A percentile compares a stretch with the other conserved stretches of the same genome.
phyloP scores from a whole-genome alignment of 306 rosid genomes.

The Rosa multiflora region DNA sequence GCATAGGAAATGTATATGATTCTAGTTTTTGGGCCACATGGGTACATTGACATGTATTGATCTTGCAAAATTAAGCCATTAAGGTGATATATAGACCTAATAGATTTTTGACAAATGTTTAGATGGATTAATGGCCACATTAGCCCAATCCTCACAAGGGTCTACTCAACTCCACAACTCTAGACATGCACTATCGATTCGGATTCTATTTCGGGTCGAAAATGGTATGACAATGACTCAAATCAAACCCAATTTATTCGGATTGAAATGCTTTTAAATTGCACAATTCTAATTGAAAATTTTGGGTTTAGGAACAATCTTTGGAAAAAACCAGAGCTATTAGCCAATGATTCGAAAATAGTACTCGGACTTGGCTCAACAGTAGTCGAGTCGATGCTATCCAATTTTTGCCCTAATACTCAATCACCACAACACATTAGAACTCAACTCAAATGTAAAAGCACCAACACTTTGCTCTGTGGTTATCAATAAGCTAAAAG shows the following conservation, averaged over 20 bases:
- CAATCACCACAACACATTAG: neutral
- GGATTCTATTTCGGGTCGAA: neutral
- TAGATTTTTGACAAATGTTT: neutral
- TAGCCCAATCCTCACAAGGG: neutral
- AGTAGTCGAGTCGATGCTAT: neutral
- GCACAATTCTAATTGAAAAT: neutral
- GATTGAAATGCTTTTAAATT: neutral
- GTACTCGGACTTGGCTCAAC: neutral
- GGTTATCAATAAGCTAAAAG: neutral
- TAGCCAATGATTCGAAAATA: neutral
- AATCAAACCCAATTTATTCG: neutral
- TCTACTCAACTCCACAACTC: neutral
- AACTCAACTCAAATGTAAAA: neutral
- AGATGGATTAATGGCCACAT: neutral
- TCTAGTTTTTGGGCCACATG: neutral
- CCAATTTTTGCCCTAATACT: neutral
- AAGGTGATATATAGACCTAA: neutral
- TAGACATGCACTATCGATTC: neutral
- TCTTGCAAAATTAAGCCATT: neutral
- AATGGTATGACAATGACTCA: neutral
- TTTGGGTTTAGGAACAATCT: neutral
- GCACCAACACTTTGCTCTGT: neutral
- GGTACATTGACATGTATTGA: no score
- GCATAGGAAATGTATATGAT: constrained; percentile 15
- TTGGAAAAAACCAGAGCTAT: neutral